A percentile compares a stretch with the other conserved stretches of the same genome.
Evolutionary conservation across 163 green algal species (phyloP).

Genomic region (Chloroidium sp.): DNA sequence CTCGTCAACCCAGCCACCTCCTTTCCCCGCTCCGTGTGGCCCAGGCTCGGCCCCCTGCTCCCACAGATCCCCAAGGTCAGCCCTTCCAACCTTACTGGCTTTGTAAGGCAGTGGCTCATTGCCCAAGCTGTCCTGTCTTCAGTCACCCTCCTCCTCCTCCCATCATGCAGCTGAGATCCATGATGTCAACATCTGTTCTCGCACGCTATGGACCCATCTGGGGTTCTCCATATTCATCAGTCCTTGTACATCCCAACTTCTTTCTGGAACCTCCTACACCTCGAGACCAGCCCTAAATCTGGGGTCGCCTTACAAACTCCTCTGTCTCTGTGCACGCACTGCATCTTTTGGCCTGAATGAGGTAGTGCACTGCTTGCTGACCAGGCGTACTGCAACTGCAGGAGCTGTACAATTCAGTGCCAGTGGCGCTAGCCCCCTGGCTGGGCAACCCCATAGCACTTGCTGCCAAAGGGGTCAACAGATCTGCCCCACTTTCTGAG

Average conservation of each 20-base stretch:
- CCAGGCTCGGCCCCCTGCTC: conserved; percentile 58
- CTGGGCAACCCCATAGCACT: conserved; percentile 60
- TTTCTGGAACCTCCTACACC: too few relatives aligned
- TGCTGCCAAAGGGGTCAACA: too few relatives aligned
- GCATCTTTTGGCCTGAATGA: too few relatives aligned
- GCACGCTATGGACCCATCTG: too few relatives aligned
- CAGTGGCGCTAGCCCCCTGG: conserved; percentile 68
- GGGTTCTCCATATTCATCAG: too few relatives aligned
- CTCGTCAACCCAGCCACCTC: conserved; percentile 86
- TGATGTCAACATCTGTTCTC: too few relatives aligned
- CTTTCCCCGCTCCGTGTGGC: conserved; percentile 62
- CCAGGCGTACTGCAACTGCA: conserved; percentile 2
- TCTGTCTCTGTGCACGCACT: too few relatives aligned
- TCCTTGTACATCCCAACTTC: too few relatives aligned
- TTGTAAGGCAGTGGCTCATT: neutral
- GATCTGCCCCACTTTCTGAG: too few relatives aligned
- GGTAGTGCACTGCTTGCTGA: too few relatives aligned
- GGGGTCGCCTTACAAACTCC: too few relatives aligned
- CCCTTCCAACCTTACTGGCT: neutral
- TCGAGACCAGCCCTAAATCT: too few relatives aligned
- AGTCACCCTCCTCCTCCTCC: conserved; percentile 22
- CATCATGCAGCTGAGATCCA: neutral
- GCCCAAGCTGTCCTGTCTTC: neutral
- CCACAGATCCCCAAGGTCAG: conserved; percentile 30
- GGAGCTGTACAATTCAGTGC: conserved; percentile 64